A percentile compares a stretch with the other conserved stretches of the same genome.
Evolutionary conservation across 768 basidiomycete genomes (phyloP).

Genomic region (Lentinula sp.): DNA sequence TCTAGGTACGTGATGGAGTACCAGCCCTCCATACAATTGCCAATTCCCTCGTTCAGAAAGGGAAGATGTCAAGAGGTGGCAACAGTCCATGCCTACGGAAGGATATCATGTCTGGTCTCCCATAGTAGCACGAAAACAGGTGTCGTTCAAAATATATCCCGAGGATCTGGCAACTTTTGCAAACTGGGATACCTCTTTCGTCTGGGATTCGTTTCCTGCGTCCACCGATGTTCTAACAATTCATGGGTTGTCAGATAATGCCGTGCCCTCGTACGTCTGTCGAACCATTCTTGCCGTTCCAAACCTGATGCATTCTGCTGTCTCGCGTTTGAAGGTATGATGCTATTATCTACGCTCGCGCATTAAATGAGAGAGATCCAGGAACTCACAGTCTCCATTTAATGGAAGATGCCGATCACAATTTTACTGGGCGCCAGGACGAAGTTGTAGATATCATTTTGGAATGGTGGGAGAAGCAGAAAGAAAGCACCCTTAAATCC

Average conservation of each 20-base stretch:
- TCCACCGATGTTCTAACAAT: slow-evolving; percentile 64
- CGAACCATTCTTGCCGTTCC: background rate
- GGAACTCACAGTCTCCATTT: slow-evolving; percentile 70
- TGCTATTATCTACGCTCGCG: slow-evolving; percentile 61
- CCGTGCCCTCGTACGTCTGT: slow-evolving; percentile 60
- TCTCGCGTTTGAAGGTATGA: slow-evolving; percentile 46
- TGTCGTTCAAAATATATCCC: slow-evolving; percentile 47
- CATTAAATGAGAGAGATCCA: slow-evolving; percentile 46
- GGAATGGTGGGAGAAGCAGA: slow-evolving; percentile 55
- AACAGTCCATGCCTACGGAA: slow-evolving; percentile 42
- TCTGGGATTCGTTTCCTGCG: slow-evolving; percentile 64
- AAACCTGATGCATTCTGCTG: background rate
- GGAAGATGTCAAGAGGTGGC: slow-evolving; percentile 30
- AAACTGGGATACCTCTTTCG: slow-evolving; percentile 58
- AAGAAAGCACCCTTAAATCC: slow-evolving; percentile 43
- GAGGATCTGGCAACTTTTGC: slow-evolving; percentile 58
- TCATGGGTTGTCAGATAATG: slow-evolving; percentile 66
- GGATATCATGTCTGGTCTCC: slow-evolving; percentile 61
- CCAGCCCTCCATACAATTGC: background rate
- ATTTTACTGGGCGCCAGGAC: slow-evolving; percentile 64
- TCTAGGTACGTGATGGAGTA: slow-evolving; percentile 26
- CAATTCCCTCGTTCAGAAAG: slow-evolving; percentile 17
- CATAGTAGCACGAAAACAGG: slow-evolving; percentile 57
- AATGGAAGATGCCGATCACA: slow-evolving; percentile 75
- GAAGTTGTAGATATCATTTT: slow-evolving; percentile 63